phyloP scores from a whole-genome alignment of 2,329 filamentous ascomycete species.

The Fusarium incarnatum region DNA sequence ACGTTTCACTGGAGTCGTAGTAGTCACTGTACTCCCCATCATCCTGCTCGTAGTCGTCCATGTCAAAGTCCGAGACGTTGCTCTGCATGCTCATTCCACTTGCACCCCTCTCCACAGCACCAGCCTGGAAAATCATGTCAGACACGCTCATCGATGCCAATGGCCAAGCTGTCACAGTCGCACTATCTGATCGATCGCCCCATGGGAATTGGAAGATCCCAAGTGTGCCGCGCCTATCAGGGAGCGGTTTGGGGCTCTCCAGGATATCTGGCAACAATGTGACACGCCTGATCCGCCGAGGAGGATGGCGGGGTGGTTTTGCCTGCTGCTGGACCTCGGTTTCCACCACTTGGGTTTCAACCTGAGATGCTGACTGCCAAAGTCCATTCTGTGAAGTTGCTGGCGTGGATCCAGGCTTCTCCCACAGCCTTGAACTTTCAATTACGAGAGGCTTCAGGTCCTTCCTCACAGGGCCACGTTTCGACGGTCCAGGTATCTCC shows the following conservation, averaged over 20 bases:
- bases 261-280: slow-evolving; percentile 72
- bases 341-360: slow-evolving; percentile 29
- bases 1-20: slow-evolving; percentile 44
- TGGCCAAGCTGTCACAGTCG: slow-evolving; percentile 56
- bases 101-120: slow-evolving; percentile 20
- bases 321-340: slow-evolving; percentile 51
- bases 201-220: slow-evolving; percentile 75
- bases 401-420: slow-evolving; percentile 19
- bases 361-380: slow-evolving; percentile 36
- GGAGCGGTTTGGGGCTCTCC: slow-evolving; percentile 70
- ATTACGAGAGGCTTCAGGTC: slow-evolving; percentile 35
- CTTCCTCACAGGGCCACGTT: slow-evolving; percentile 20
- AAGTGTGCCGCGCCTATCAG: slow-evolving; percentile 68
- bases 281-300: slow-evolving; percentile 66
- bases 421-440: slow-evolving; percentile 41
- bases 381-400: slow-evolving; percentile 24
- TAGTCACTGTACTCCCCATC: slow-evolving; percentile 49
- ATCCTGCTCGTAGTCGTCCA: slow-evolving; percentile 70
- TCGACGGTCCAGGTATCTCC: slow-evolving; percentile 14
- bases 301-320: slow-evolving; percentile 64
- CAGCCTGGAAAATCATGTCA: slow-evolving; percentile 58
- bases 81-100: slow-evolving; percentile 51
- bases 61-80: slow-evolving; percentile 61
- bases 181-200: slow-evolving; percentile 71
- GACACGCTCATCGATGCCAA: slow-evolving; percentile 61